A percentile compares a stretch with the other conserved stretches of the same genome.
Evolutionary conservation across 192 early-diverging fungal genomes (phyloP).

Genomic region (Glomus cerebriforme): DNA sequence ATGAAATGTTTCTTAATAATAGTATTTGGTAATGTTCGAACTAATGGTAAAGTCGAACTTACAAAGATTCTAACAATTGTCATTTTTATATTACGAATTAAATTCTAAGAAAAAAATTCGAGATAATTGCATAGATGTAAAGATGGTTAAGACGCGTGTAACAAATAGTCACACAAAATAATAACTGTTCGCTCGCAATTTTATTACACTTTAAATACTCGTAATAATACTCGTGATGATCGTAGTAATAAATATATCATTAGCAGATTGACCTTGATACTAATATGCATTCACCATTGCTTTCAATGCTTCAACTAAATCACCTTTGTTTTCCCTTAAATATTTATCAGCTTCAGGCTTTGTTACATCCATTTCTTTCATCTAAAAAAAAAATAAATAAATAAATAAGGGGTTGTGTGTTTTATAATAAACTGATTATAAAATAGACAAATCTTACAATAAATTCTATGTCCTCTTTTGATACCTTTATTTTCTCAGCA

Average conservation of each 20-base stretch:
- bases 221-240: too few relatives aligned
- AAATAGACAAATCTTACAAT: constrained; percentile 39
- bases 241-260: too few relatives aligned
- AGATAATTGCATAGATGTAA: background rate
- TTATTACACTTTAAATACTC: too few relatives aligned
- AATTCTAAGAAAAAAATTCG: background rate
- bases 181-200: too few relatives aligned
- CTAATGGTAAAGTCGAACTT: background rate
- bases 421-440: background rate
- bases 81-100: background rate
- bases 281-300: constrained; percentile 32
- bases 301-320: constrained; percentile 48
- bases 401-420: background rate
- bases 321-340: constrained; percentile 50
- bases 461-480: constrained; percentile 56
- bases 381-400: constrained; percentile 31
- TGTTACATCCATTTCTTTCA: constrained; percentile 51
- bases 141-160: background rate
- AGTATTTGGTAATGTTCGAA: background rate
- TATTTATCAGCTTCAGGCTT: constrained; percentile 50
- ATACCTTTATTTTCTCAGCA: constrained; percentile 46
- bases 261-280: background rate
- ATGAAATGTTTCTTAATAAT: background rate
- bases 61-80: background rate
- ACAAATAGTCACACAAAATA: background rate